These are phyloP conservation scores for Acanthamoeba triangularis DNA, from an alignment of 208 protist species.

Conservation along the genomic window DNA sequence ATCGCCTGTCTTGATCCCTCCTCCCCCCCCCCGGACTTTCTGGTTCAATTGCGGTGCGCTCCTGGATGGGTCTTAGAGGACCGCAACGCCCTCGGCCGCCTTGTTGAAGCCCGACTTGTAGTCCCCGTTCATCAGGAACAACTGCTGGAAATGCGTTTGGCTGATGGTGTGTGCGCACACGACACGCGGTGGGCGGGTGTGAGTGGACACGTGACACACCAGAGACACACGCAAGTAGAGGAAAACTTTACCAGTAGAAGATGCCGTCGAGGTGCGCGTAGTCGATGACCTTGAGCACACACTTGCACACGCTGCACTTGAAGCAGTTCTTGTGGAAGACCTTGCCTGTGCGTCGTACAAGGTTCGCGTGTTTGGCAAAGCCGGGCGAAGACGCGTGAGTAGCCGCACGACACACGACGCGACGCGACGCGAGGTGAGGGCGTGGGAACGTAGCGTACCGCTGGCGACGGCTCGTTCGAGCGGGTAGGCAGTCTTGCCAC, in stretches of 20 bases:
- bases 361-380: too few species aligned
- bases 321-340: conserved; percentile 79
- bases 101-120: conserved; percentile 78
- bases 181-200: neutral
- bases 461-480: conserved; percentile 66
- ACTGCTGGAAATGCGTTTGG: conserved; percentile 77
- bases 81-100: conserved; percentile 17
- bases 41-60: too few species aligned
- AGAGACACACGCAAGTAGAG: too few species aligned
- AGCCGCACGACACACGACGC: neutral
- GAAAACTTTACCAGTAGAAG: conserved; percentile 44
- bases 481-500: conserved; percentile 69
- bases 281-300: conserved; percentile 73
- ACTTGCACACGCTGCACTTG: conserved; percentile 76
- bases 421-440: neutral
- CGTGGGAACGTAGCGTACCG: neutral
- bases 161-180: neutral
- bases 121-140: conserved; percentile 73
- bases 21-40: too few species aligned
- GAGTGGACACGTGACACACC: neutral
- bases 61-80: too few species aligned
- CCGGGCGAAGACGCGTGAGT: neutral
- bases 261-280: conserved; percentile 77
- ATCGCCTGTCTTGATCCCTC: neutral
- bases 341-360: neutral